Evolutionary conservation across 129 eudicot species (phyloP), one percentile per base, ranked within the genome.

Genomic region (Tagetes patula): DNA sequence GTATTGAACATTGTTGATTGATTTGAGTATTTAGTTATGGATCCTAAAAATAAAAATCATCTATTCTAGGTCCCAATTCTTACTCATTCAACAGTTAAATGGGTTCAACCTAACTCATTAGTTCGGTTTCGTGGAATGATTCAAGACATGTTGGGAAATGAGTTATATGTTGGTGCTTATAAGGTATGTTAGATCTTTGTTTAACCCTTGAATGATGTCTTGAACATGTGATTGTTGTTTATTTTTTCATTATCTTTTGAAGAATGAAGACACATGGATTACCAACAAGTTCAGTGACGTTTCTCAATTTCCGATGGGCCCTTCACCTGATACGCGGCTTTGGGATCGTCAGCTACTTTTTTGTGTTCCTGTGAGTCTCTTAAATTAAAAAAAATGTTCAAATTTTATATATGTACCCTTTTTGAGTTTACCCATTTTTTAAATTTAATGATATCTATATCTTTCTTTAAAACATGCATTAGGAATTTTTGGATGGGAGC

Each of bases 91-190:
- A 88, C 85, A 13, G 71, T 86, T 39, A 82, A 77, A 64, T 59
- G 70, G 49, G 64, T 88, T 75, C 83, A 71, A 83, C 88, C 99
- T 1, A 91, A 91, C 71, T 83, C 96, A 1, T 83, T 95, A 43
- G 97, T 95, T 78, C 91, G 96, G 0, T 91, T 84, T 52, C 84
- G 91, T 20, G 99, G 97, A 34, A 94, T 94, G 97, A 73, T 94
- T 61, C 99, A 90, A 79, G 97, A 94, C 73, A 90, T 94, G 97
- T 76, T 85, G 73, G 99, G 96, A 1, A 90, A 90, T 80, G 99
- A 94, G 67, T 82, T 85, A 27, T 94, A 94, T 80, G 91, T 84
- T 69, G 99, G 99, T 41, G 96, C 89, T 79, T 85, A 88, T 45
- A 94, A 94, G 98, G 96, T 93, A 85, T 50, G 52, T 53, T 50